Conservation (phyloP, 768 basidiomycete species). For the Lentinula guzmanii region DNA sequence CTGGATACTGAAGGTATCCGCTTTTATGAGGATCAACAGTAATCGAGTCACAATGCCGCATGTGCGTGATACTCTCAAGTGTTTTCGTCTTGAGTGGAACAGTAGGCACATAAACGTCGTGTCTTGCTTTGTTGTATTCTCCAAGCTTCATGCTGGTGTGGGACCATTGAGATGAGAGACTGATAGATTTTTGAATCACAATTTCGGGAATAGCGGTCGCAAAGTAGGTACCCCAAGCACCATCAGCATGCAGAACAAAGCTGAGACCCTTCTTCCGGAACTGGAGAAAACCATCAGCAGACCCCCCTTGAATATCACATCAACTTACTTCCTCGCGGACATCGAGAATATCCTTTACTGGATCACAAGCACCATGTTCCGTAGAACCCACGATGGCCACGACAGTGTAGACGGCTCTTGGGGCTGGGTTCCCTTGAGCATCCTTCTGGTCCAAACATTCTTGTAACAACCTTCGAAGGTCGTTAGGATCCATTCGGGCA, state of each 20-base stretch:
- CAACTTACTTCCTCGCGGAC: conserved; percentile 23
- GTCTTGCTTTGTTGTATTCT: neutral
- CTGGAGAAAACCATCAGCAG: neutral
- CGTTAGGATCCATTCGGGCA: conserved; percentile 27
- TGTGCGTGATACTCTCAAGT: conserved; percentile 19
- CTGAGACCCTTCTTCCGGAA: conserved; percentile 24
- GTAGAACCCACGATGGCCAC: conserved; percentile 39
- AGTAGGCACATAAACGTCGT: conserved; percentile 18
- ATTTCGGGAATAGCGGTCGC: conserved; percentile 21
- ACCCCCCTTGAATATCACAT: neutral
- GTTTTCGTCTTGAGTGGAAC: conserved; percentile 12
- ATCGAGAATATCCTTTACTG: conserved; percentile 27
- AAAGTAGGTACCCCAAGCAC: conserved; percentile 45
- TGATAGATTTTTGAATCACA: neutral
- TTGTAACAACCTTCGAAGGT: conserved; percentile 20
- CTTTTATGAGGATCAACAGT: conserved; percentile 26
- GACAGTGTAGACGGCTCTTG: conserved; percentile 32
- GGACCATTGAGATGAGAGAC: neutral
- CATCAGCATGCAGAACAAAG: conserved; percentile 38
- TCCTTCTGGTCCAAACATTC: conserved; percentile 17
- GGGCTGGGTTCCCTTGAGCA: conserved; percentile 8
- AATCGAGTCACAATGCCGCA: conserved; percentile 29
- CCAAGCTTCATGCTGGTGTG: neutral
- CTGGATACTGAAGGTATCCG: conserved; percentile 28
- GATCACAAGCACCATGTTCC: conserved; percentile 38